A percentile compares a stretch with the other conserved stretches of the same genome.
phyloP scores from a whole-genome alignment of 352 stramenopile genomes.

The Phytophthora rubi region DNA sequence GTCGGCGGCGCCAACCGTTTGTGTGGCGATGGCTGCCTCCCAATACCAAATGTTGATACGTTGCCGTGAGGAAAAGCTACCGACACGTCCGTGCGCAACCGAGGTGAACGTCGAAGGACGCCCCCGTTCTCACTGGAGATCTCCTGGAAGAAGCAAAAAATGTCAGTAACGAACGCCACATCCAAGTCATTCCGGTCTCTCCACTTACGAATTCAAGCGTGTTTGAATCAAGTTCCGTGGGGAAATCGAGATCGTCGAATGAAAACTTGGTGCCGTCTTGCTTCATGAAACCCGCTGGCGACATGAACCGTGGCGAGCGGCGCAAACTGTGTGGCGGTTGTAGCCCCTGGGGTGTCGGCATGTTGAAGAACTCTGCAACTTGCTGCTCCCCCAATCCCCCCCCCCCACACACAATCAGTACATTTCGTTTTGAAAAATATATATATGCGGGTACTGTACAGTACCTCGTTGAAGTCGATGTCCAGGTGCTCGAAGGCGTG shows the following conservation, averaged over 20 bases:
- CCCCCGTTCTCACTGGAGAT: slow-evolving; percentile 67
- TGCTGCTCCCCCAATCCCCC: slow-evolving; percentile 43
- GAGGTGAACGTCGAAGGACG: slow-evolving; percentile 76
- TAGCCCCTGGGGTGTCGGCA: slow-evolving; percentile 65
- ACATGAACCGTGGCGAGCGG: slow-evolving; percentile 79
- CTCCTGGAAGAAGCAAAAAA: slow-evolving; percentile 44
- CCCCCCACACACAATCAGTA: slow-evolving; percentile 15
- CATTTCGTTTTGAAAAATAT: neutral
- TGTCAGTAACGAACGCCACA: slow-evolving; percentile 9
- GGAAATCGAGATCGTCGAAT: slow-evolving; percentile 85
- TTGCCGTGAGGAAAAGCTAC: slow-evolving; percentile 79
- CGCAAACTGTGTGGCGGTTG: slow-evolving; percentile 75
- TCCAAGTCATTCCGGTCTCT: neutral
- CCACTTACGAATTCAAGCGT: slow-evolving; percentile 78
- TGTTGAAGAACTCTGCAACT: slow-evolving; percentile 86
- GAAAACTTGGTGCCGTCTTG: slow-evolving; percentile 82
- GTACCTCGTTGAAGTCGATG: slow-evolving; percentile 87
- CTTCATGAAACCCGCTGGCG: slow-evolving; percentile 71
- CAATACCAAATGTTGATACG: slow-evolving; percentile 52
- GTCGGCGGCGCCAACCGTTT: slow-evolving; percentile 78
- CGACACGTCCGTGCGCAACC: slow-evolving; percentile 82
- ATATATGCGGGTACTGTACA: neutral
- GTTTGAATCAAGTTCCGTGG: slow-evolving; percentile 72
- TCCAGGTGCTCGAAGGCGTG: slow-evolving; percentile 86
- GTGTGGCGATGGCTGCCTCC: slow-evolving; percentile 61